Evolutionary conservation across 805 yeast species (phyloP).

Genomic region (Saccharomycopsis fodiens): DNA sequence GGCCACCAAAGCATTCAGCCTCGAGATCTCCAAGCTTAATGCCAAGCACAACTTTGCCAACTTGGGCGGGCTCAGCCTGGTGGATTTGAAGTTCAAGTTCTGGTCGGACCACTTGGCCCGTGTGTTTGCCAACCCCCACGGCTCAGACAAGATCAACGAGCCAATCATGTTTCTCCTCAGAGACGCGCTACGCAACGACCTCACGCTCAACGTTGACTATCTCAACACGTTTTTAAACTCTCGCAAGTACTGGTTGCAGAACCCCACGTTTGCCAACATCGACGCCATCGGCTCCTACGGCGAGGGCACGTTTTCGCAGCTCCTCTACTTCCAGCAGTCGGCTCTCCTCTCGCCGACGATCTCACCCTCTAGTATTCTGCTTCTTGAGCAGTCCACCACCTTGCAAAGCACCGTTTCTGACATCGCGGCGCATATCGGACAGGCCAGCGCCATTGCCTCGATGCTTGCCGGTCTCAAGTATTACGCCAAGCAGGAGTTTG

Average conservation of each 20-base stretch:
- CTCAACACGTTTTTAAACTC: slow-evolving; percentile 56
- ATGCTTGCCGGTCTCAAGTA: slow-evolving; percentile 52
- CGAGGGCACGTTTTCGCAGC: slow-evolving; percentile 71
- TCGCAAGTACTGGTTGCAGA: slow-evolving; percentile 44
- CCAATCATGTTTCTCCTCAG: slow-evolving; percentile 58
- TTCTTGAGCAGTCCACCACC: slow-evolving; percentile 38
- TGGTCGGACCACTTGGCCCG: slow-evolving; percentile 60
- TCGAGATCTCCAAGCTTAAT: slow-evolving; percentile 50
- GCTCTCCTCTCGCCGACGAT: slow-evolving; percentile 47
- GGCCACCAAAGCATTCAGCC: slow-evolving; percentile 58
- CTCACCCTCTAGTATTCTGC: slow-evolving; percentile 45
- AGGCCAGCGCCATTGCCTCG: slow-evolving; percentile 65
- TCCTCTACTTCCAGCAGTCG: slow-evolving; percentile 60
- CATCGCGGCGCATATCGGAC: slow-evolving; percentile 75
- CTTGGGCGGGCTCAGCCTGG: slow-evolving; percentile 23
- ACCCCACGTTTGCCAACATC: slow-evolving; percentile 37
- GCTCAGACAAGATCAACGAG: slow-evolving; percentile 41
- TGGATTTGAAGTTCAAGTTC: slow-evolving; percentile 53
- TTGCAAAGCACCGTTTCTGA: slow-evolving; percentile 45
- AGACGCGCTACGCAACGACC: slow-evolving; percentile 41
- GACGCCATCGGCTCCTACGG: slow-evolving; percentile 68
- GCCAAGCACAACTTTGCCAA: slow-evolving; percentile 28
- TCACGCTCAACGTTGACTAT: slow-evolving; percentile 44
- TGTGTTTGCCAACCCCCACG: slow-evolving; percentile 32
- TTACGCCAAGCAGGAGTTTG: slow-evolving; percentile 39